Evolutionary conservation across 768 basidiomycete species (phyloP).

Genomic region (Suillus occidentalis): DNA sequence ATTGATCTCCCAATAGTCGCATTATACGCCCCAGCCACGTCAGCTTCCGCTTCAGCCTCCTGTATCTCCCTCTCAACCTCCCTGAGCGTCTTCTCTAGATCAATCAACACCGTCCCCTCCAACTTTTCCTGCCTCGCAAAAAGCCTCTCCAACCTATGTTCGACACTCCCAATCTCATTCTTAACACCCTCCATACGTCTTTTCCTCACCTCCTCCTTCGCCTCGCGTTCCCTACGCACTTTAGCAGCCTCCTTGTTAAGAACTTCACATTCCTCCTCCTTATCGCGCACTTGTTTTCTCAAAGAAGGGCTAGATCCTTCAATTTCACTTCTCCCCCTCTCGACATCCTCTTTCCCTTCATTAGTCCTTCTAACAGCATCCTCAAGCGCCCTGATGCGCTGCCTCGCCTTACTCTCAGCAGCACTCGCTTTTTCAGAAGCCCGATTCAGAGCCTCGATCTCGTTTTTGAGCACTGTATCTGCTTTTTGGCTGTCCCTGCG

Average conservation of each 20-base stretch:
- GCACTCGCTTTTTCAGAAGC: constrained; percentile 77
- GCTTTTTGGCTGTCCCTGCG: constrained; percentile 83
- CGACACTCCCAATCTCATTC: constrained; percentile 55
- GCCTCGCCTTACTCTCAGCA: constrained; percentile 76
- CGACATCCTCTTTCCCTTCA: constrained; percentile 47
- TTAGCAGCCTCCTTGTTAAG: constrained; percentile 47
- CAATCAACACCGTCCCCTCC: constrained; percentile 55
- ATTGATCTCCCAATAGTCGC: constrained; percentile 28
- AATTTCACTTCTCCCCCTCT: constrained; percentile 39
- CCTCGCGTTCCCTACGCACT: constrained; percentile 45
- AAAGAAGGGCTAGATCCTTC: constrained; percentile 43
- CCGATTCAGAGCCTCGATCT: constrained; percentile 83
- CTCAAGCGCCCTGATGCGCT: constrained; percentile 85
- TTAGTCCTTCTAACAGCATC: constrained; percentile 84
- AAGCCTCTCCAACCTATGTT: constrained; percentile 68
- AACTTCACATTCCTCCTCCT: constrained; percentile 41
- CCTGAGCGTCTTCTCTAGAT: constrained; percentile 66
- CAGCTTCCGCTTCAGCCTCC: constrained; percentile 19
- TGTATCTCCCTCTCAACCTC: constrained; percentile 59
- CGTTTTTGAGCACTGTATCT: constrained; percentile 75
- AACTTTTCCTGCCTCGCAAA: constrained; percentile 64
- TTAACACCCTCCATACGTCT: constrained; percentile 57
- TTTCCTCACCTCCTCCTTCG: constrained; percentile 48
- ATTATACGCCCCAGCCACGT: constrained; percentile 15
- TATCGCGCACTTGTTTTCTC: constrained; percentile 42